phyloP scores from a whole-genome alignment of 2,329 filamentous ascomycete species.

The Penicillium sp. region DNA sequence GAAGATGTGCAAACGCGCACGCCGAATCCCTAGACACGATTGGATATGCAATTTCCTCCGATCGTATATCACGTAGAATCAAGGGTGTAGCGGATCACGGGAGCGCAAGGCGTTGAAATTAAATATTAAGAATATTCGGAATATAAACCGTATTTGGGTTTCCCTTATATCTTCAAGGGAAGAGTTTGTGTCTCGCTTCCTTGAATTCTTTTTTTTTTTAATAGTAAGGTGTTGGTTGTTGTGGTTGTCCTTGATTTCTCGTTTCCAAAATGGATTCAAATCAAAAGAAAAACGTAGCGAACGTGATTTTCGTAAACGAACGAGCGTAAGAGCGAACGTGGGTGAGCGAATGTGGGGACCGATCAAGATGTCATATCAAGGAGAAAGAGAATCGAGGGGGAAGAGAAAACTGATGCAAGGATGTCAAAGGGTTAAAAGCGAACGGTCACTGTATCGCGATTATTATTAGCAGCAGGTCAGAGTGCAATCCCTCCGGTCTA shows the following conservation, averaged over 20 bases:
- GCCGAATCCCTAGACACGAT: constrained; percentile 4
- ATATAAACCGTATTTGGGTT: constrained; percentile 17
- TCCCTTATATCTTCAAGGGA: constrained; percentile 3
- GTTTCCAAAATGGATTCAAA: constrained; percentile 1
- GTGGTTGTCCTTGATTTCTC: not conserved
- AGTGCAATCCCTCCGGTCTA: constrained; percentile 21
- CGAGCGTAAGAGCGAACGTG: constrained; percentile 40
- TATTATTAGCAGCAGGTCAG: constrained; percentile 29
- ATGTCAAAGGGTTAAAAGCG: constrained; percentile 27
- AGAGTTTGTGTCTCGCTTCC: not conserved
- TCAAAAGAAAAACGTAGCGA: constrained; percentile 35
- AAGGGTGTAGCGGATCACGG: constrained; percentile 14
- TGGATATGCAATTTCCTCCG: constrained; percentile 2
- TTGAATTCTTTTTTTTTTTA: not conserved
- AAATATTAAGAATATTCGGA: constrained; percentile 25
- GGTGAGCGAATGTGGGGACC: constrained; percentile 33
- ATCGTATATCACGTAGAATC: constrained; percentile 2
- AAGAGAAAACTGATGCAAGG: constrained; percentile 24
- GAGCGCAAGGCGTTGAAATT: constrained; percentile 22
- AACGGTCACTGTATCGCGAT: constrained; percentile 22
- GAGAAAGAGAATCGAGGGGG: constrained; percentile 9
- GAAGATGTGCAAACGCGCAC: constrained; percentile 16
- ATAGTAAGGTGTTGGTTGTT: not conserved
- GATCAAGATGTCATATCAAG: constrained; percentile 31
- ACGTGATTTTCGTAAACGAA: constrained; percentile 38